Conservation (phyloP, 1,284 basidiomycete genomes). For the Pyrrhoderma lamaoense region DNA sequence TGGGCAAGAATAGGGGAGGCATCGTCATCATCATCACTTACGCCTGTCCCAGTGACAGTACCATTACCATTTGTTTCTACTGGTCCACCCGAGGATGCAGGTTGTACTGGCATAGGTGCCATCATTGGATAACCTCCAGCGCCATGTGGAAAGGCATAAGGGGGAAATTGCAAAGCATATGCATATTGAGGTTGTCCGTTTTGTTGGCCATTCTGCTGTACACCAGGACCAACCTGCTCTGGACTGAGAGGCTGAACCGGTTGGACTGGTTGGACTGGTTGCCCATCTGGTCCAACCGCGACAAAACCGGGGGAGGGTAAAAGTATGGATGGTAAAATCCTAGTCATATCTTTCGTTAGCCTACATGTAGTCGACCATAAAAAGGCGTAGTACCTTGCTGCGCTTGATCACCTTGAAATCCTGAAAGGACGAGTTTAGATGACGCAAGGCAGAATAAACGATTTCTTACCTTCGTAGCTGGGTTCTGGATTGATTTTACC, state of each 20-base stretch:
- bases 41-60: neutral
- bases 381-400: neutral
- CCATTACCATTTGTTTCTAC: conserved; percentile 2
- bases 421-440: neutral
- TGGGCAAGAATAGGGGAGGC: neutral
- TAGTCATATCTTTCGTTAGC: neutral
- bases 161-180: no score
- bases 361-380: neutral
- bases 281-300: conserved; percentile 17
- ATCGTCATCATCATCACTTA: conserved; percentile 1
- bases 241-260: no score
- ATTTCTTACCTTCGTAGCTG: conserved; percentile 11
- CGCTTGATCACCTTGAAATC: conserved; percentile 8
- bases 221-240: no score
- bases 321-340: conserved; percentile 17
- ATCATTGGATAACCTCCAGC: no score
- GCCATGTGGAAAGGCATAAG: no score
- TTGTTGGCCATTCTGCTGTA: no score
- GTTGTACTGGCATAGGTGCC: no score
- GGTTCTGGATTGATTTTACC: conserved; percentile 32
- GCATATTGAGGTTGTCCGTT: no score
- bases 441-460: neutral
- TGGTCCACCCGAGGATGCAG: no score
- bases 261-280: conserved; percentile 14
- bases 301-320: conserved; percentile 17